Base-by-base conservation (phyloP, 2,329 filamentous ascomycete species). In the Ophiostoma fasciatum region DNA sequence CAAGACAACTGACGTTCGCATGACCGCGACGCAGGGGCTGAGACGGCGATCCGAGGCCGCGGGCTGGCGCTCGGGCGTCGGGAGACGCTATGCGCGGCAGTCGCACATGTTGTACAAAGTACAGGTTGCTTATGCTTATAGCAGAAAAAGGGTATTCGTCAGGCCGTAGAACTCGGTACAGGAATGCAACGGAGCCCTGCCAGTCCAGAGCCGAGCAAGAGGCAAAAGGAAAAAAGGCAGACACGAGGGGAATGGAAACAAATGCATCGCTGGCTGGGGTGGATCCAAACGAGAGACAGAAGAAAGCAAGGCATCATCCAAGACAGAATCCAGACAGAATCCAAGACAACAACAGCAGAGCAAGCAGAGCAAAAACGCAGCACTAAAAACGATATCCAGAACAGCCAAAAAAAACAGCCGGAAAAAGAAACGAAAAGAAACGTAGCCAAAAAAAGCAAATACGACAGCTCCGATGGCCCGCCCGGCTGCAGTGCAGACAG, bases 261-360 rank as follows among this genome's bases (percentile, higher is more conserved):
- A 35, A 31, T 23, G 26, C 21, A 30, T 34, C 38, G 31, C 34
- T 38, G 32, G 36, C 35, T 39, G 22, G 28, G 35, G 23, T 34
- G 26, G 10, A 31, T 5, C 17, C 7, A 12, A 29, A 27, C 12
- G 17, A 20, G 34, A 14, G 33, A 7, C n/a, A 34, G 19, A 30
- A 20, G 20, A 19, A 19, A 35, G 22, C 25, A 28, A 11, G 10
- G 22, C n/a, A 34, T 29, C 19, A n/a, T 31, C 17, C 10, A 18
- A 20, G 21, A 22, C 14, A 15, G 34, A 28, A 34, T n/a, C n/a
- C n/a, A 33, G 17, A 13, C 19, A 25, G 26, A 31, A 22, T 20
- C 30, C n/a, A 36, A 31, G 12, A 20, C 7, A n/a, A 13, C 21
- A 28, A 14, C 14, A 4, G 27, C 8, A n/a, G 4, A 25, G 17